A percentile compares a stretch with the other conserved stretches of the same genome.
Evolutionary conservation across 768 basidiomycete species (phyloP).

Genomic region (Cystobasidium onofrii): DNA sequence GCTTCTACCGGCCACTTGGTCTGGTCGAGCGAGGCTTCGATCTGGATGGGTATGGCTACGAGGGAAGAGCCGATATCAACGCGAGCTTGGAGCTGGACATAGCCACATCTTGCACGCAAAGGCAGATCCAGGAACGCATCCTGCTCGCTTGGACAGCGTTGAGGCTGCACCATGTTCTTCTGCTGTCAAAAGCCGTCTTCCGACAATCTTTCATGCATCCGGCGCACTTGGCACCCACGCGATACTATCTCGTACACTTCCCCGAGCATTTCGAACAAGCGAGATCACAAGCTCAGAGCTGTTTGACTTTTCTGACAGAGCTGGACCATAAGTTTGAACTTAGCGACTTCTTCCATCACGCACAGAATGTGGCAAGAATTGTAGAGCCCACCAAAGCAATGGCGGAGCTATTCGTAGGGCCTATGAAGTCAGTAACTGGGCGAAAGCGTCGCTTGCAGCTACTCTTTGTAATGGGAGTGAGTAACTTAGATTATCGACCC

Average conservation of each 20-base stretch:
- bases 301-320: not conserved
- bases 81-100: not conserved
- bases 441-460: not conserved
- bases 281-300: not conserved
- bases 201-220: not conserved
- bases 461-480: conserved; percentile 15
- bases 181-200: not conserved
- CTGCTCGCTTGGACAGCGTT: conserved; percentile 13
- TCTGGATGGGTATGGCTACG: not conserved
- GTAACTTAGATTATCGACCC: no score
- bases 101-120: not conserved
- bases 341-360: conserved; percentile 17
- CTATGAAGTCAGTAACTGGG: not conserved
- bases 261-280: not conserved
- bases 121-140: not conserved
- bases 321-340: not conserved
- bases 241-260: not conserved
- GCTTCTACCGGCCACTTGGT: conserved; percentile 3
- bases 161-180: conserved; percentile 1
- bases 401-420: conserved; percentile 1
- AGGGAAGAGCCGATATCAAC: conserved; percentile 26
- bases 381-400: conserved; percentile 10
- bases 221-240: not conserved
- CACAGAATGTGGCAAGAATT: conserved; percentile 12
- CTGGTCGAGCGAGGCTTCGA: conserved; percentile 19